Evolutionary conservation across 169 alveolate species (phyloP), one percentile per base, ranked within the genome.

Genomic region (Eimeria praecox): DNA sequence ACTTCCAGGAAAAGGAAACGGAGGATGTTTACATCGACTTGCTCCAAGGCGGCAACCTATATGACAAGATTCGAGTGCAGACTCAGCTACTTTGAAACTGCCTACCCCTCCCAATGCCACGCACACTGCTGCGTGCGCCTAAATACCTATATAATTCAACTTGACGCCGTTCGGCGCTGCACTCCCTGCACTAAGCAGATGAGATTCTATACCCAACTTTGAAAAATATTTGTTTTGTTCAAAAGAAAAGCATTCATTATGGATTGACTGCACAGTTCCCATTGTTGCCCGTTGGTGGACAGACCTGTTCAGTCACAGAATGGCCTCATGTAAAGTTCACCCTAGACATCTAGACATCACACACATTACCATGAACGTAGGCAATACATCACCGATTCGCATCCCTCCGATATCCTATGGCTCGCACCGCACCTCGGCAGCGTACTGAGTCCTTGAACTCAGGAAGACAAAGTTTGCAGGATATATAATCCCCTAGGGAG

Each of bases 41-140:
- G 93, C 62, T 86, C 24, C 54, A 86, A 4, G 78, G 78, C 59
- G 44, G 40, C n/a, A 33, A 62, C 80, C 35, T 86, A 42, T 86
- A 86, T 42, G 93, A 86, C 93, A 86, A 86, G 62, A 56, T 86
- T 18, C 80, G 93, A 40, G 93, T 86, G 46, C 82, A 62, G 82
- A 56, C 62, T 4, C 54, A 86, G 16, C 64, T 62, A 18, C 90
- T 82, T 3, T 82, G 52, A 82, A 82, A 20, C 49, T 27, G 30
- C 78, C 9, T n/a, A 14, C 54, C 35, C 10, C 30, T 35, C 56
- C 56, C 33, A 22, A 30, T 35, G n/a, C 24, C 52, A 33, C 30
- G 49, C 33, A 33, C 82, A 14, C 82, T 71, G 64, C 14, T 73
- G 35, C 12, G 0, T 8, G 62, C n/a, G n/a, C 44, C 49, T 69